Conservation (phyloP, 495 filamentous ascomycete genomes). For the Penicillium steckii region DNA sequence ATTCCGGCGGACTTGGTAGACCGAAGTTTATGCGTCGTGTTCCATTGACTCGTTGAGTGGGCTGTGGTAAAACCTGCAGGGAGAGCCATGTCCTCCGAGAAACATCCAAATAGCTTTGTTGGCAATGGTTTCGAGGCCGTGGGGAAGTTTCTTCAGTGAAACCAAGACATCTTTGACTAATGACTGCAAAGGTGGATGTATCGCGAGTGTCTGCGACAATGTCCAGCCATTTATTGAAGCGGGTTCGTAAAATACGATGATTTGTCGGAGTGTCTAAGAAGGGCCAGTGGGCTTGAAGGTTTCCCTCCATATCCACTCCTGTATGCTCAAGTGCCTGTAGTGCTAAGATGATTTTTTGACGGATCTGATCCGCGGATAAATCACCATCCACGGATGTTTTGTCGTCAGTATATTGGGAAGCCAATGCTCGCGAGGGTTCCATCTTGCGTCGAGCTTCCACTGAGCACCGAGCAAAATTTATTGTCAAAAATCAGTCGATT, state of each 20-base stretch:
- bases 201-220: not conserved
- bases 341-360: not conserved
- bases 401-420: not conserved
- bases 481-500: too few species aligned
- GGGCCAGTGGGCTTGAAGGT: slow-evolving; percentile 8
- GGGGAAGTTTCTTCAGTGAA: not conserved
- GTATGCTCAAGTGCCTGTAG: slow-evolving; percentile 7
- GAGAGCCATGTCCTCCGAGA: not conserved
- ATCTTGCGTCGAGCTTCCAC: too few species aligned
- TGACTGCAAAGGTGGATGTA: slow-evolving; percentile 2
- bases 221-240: not conserved
- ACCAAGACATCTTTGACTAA: not conserved
- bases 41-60: not conserved
- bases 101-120: not conserved
- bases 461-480: too few species aligned
- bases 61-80: not conserved
- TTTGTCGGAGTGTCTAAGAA: slow-evolving; percentile 1
- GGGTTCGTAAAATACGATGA: slow-evolving; percentile 3
- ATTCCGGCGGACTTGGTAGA: not conserved
- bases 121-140: not conserved
- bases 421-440: not conserved
- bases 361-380: not conserved
- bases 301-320: slow-evolving; percentile 1
- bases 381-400: not conserved
- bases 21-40: not conserved